Conservation (phyloP, 129 eudicot genomes). For the Escallonia rubra region DNA sequence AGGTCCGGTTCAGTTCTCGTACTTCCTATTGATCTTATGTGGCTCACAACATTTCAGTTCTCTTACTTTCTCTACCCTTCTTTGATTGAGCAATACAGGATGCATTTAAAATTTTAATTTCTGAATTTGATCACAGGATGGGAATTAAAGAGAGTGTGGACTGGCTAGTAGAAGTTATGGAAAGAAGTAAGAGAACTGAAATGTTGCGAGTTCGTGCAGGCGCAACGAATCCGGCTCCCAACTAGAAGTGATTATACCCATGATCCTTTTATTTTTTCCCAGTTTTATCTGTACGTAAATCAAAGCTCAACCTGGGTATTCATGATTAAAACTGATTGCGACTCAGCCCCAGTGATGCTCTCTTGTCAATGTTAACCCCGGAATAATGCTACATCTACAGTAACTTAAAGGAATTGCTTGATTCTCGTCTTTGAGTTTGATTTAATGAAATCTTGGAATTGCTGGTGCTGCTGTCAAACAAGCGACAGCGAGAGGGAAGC, state of each 20-base stretch:
- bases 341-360: not conserved
- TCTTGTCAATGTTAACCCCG: not conserved
- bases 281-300: slow-evolving; percentile 2
- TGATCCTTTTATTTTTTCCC: not conserved
- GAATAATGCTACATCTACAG: not conserved
- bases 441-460: not conserved
- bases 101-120: not conserved
- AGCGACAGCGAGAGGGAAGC: too few relatives aligned
- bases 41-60: not conserved
- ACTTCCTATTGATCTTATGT: too few relatives aligned
- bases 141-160: slow-evolving; percentile 87
- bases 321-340: slow-evolving; percentile 1
- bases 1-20: too few relatives aligned
- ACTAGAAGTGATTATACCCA: slow-evolving; percentile 18
- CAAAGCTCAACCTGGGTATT: slow-evolving; percentile 1
- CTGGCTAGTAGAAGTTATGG: slow-evolving; percentile 95
- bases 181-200: slow-evolving; percentile 88
- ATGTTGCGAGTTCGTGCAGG: slow-evolving; percentile 87
- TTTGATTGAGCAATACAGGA: not conserved
- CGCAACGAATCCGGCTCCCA: slow-evolving; percentile 36
- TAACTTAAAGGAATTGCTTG: not conserved
- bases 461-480: too few relatives aligned
- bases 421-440: not conserved
- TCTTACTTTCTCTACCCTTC: not conserved
- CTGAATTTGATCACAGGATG: slow-evolving; percentile 38